A percentile compares a stretch with the other conserved stretches of the same genome.
Evolutionary conservation across 371 early-diverging fungal species (phyloP).

Genomic region (Actinomortierella wolfii): DNA sequence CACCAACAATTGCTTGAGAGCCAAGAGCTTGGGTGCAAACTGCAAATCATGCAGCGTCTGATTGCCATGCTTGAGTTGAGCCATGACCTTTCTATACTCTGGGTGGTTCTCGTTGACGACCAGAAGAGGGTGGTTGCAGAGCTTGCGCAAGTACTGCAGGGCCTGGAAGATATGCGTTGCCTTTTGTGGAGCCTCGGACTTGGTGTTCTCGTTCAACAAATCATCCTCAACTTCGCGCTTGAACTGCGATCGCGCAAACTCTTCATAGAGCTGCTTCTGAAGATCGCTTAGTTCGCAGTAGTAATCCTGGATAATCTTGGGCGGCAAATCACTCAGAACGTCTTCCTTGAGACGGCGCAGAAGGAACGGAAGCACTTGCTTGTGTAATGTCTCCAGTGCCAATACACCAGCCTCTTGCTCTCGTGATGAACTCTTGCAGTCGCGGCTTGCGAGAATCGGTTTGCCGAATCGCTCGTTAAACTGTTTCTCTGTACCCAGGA

Average conservation of each 20-base stretch:
- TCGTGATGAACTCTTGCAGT: slow-evolving; percentile 83
- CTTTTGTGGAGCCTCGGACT: slow-evolving; percentile 46
- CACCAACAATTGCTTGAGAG: slow-evolving; percentile 84
- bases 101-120: slow-evolving; percentile 89
- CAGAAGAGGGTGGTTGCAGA: slow-evolving; percentile 96
- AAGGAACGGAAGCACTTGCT: slow-evolving; percentile 97
- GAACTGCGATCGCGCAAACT: slow-evolving; percentile 75
- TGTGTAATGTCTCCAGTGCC: slow-evolving; percentile 94
- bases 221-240: slow-evolving; percentile 60
- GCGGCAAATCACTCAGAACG: slow-evolving; percentile 98
- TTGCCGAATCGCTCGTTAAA: slow-evolving; percentile 92
- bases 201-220: slow-evolving; percentile 37
- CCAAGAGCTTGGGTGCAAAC: slow-evolving; percentile 93
- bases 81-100: slow-evolving; percentile 70
- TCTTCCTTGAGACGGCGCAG: slow-evolving; percentile 98
- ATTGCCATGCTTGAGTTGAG: slow-evolving; percentile 62
- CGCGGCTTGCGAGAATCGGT: slow-evolving; percentile 89
- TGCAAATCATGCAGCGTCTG: slow-evolving; percentile 79
- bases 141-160: slow-evolving; percentile 91
- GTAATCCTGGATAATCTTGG: slow-evolving; percentile 99
- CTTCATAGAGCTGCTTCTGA: slow-evolving; percentile 90
- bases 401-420: slow-evolving; percentile 86
- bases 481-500: slow-evolving; percentile 83
- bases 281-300: slow-evolving; percentile 93
- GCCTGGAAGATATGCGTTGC: slow-evolving; percentile 96